Conservation (phyloP, 148 eudicot genomes). For the Beta vulgaris region DNA sequence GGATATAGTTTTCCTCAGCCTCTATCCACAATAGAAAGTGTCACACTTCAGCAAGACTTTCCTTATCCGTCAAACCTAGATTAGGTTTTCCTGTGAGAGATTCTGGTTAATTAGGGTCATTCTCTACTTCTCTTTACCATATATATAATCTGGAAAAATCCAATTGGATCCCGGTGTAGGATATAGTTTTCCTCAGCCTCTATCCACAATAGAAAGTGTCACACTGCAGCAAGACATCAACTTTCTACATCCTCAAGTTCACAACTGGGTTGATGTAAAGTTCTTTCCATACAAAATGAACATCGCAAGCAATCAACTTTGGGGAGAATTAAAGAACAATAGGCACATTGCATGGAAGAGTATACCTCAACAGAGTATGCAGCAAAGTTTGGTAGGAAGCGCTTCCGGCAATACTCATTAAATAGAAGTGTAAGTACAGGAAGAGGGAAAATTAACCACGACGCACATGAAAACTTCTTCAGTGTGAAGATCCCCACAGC, state of each 20-base stretch:
- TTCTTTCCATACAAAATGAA: background rate
- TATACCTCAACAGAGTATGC: slow-evolving; percentile 68
- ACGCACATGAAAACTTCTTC: slow-evolving; percentile 53
- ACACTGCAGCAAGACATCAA: background rate
- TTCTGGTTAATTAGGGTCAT: no score
- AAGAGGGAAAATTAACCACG: slow-evolving; percentile 56
- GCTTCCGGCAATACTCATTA: slow-evolving; percentile 69
- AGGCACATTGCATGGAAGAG: background rate
- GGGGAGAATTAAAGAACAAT: background rate
- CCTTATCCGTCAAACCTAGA: no score
- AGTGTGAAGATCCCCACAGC: slow-evolving; percentile 69
- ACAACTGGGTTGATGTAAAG: background rate
- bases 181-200: no score
- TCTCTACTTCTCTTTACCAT: no score
- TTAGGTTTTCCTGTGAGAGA: no score
- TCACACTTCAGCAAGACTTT: background rate
- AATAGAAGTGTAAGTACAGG: slow-evolving; percentile 67
- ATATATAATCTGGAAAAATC: no score
- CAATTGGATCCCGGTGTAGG: no score
- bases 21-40: background rate
- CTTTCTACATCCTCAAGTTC: background rate
- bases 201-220: background rate
- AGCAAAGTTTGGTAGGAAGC: slow-evolving; percentile 64
- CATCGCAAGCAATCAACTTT: background rate
- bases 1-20: no score